phyloP scores from a whole-genome alignment of 179 eudicot species.

The Beta macrorhiza region DNA sequence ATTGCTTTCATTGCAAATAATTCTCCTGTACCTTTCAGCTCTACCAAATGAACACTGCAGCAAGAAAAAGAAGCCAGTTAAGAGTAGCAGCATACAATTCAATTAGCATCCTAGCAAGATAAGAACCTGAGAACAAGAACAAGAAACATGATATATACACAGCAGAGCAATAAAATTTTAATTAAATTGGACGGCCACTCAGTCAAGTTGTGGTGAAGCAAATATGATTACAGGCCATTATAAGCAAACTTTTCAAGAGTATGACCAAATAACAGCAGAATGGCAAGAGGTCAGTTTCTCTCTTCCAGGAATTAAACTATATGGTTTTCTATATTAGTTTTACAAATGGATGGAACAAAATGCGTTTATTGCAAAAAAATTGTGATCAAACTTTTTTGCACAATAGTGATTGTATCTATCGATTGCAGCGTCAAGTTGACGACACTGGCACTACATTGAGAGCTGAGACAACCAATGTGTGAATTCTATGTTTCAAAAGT shows the following conservation, averaged over 20 bases:
- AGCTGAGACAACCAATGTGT: neutral
- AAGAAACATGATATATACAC: neutral
- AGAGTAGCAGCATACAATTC: slow-evolving; percentile 1
- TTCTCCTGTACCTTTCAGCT: slow-evolving; percentile 76
- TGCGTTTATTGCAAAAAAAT: neutral
- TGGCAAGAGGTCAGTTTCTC: neutral
- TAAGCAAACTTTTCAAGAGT: neutral
- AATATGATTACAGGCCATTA: neutral
- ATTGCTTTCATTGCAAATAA: slow-evolving; percentile 97
- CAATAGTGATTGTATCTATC: neutral
- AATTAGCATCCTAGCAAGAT: neutral
- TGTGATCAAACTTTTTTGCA: neutral
- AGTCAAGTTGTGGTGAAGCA: neutral
- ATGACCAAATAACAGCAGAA: neutral
- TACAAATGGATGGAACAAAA: too few relatives aligned
- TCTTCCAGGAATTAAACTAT: neutral
- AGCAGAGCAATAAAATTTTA: neutral
- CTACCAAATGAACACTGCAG: slow-evolving; percentile 95
- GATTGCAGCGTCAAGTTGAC: neutral
- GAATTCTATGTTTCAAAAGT: neutral
- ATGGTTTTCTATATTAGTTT: neutral
- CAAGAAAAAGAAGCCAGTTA: slow-evolving; percentile 12
- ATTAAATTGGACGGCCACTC: neutral
- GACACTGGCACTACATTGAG: neutral
- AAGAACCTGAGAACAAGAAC: neutral